Base-by-base conservation (phyloP, 192 early-diverging fungal species). In the Coemansia sp. region DNA sequence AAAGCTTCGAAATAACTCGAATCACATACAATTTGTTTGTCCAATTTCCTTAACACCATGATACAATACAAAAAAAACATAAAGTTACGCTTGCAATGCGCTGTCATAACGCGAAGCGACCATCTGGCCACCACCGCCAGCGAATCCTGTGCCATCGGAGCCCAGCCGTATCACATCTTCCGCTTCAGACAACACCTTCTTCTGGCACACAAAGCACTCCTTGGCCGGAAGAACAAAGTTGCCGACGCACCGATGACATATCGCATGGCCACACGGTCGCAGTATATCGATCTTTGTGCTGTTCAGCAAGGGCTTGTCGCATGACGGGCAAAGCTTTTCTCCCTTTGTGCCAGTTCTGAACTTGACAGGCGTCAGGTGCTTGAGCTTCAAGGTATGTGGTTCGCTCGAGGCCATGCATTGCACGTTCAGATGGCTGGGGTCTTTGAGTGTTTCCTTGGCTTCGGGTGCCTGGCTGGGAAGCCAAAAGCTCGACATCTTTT, bases 171-270 rank as follows among this genome's bases (percentile, higher is more conserved):
- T 45, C 20, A 73, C 46, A 30, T 73, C 65, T 2, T 62, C 60
- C 1, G 26, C 65, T 3, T 62, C 60, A 0, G 26, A 33, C 0
- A 24, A 0, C 1, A 76, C 61, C 12, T 60, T 69, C 33, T 30
- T 36, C 39, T 83, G 76, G 24, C 81, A 83, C 44, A 83, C 81
- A 65, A 83, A 77, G 51, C 81, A 83, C 33, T 16, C 69, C 9
- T 49, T 39, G 0, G 63, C 24, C 0, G 60, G 41, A 14, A 59
- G 24, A 7, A 83, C 81, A 83, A 83, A 83, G 53, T 67, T 77
- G 26, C 8, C n/a, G 24, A 75, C 66, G 38, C 81, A 83, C 26
- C 70, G 59, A 46, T 78, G 81, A 45, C 81, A 83, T 24, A 78
- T 48, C 2, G 72, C 76, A 51, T 83, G 81, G 16, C 81, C 81